Conservation (phyloP, 495 filamentous ascomycete genomes). For the Aspergillus sparsus region DNA sequence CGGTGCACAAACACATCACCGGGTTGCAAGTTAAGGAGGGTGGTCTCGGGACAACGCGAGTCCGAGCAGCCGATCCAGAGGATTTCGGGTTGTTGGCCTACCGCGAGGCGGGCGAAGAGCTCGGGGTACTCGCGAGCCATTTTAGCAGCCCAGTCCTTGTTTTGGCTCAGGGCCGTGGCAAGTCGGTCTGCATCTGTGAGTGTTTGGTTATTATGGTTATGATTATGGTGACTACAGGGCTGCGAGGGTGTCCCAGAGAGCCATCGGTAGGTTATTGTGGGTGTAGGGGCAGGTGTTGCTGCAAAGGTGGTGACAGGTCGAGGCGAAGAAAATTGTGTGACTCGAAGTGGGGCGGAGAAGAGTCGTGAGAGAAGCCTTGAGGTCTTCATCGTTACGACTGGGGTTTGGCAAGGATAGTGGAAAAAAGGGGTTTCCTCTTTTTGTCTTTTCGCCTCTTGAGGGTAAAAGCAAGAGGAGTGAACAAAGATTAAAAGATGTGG, state of each 20-base stretch:
- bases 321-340: neutral
- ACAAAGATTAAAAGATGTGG: neutral
- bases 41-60: conserved; percentile 85
- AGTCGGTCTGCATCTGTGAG: conserved; percentile 33
- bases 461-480: conserved; percentile 1
- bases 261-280: neutral
- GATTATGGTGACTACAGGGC: conserved; percentile 15
- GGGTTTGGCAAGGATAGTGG: neutral
- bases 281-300: neutral
- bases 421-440: neutral
- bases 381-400: conserved; percentile 27
- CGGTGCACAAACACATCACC: conserved; percentile 93
- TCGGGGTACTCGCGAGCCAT: conserved; percentile 65
- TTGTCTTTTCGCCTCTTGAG: neutral
- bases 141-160: conserved; percentile 71
- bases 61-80: conserved; percentile 95
- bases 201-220: conserved; percentile 18
- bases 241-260: conserved; percentile 13
- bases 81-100: conserved; percentile 72
- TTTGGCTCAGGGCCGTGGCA: conserved; percentile 42
- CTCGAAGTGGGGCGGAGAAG: conserved; percentile 6
- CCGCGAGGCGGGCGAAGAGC: conserved; percentile 69
- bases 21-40: conserved; percentile 73
- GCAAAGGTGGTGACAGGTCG: neutral
- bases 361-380: conserved; percentile 29